Evolutionary conservation across 305 asterid genomes (phyloP).

Genomic region (Fraxinus albicans): DNA sequence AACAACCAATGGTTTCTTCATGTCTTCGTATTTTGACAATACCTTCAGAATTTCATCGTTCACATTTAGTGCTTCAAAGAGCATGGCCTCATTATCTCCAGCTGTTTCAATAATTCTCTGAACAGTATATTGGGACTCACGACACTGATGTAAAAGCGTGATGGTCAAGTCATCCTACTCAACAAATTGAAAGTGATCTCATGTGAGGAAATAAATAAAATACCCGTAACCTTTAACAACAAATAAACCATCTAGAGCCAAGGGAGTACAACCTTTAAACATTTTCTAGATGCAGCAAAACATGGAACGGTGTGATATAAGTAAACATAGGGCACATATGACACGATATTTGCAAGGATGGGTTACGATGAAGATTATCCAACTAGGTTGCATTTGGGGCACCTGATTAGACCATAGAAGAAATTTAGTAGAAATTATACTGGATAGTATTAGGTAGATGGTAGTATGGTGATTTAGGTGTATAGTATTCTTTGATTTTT

Average conservation of each 20-base stretch:
- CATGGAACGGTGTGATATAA: neutral
- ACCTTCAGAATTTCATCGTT: constrained; percentile 90
- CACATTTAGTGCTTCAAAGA: constrained; percentile 91
- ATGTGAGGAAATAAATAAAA: neutral
- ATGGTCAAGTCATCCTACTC: constrained; percentile 82
- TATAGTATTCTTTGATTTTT: neutral
- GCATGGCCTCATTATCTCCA: constrained; percentile 89
- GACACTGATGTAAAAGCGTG: constrained; percentile 83
- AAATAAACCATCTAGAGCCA: neutral
- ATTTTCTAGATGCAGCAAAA: constrained; percentile 1
- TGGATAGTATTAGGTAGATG: neutral
- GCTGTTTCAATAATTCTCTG: constrained; percentile 83
- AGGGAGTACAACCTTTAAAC: neutral
- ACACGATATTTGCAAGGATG: neutral
- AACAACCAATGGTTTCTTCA: constrained; percentile 57
- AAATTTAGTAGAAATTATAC: neutral
- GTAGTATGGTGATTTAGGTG: neutral
- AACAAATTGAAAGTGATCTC: neutral
- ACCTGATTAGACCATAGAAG: neutral
- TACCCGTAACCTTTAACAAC: neutral
- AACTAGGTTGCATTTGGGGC: neutral
- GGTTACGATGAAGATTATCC: neutral
- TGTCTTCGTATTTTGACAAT: constrained; percentile 71
- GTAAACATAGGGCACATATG: neutral
- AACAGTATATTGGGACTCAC: constrained; percentile 69